Evolutionary conservation across 148 eudicot species (phyloP).

Genomic region (Camellia granthamiana): DNA sequence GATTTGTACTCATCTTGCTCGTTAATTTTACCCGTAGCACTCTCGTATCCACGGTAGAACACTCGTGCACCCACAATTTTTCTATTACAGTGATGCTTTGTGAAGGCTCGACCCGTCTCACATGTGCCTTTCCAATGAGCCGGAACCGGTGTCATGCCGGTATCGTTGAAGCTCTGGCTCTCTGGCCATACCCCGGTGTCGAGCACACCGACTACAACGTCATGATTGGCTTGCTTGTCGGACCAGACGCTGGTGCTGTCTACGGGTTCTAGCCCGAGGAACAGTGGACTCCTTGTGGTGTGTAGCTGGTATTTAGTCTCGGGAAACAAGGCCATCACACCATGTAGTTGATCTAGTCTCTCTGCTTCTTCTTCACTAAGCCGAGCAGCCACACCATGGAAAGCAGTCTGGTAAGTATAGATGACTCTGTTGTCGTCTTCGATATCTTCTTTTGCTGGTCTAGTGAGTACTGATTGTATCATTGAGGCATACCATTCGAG

Average conservation of each 20-base stretch:
- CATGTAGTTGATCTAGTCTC: slow-evolving; percentile 26
- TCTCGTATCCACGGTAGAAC: slow-evolving; percentile 77
- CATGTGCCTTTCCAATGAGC: slow-evolving; percentile 71
- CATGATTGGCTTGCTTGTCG: slow-evolving; percentile 30
- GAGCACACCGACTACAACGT: slow-evolving; percentile 75
- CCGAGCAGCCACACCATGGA: slow-evolving; percentile 77
- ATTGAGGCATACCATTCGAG: slow-evolving; percentile 65
- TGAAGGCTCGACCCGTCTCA: slow-evolving; percentile 57
- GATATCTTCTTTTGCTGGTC: background rate
- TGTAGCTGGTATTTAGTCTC: slow-evolving; percentile 61
- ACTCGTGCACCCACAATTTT: slow-evolving; percentile 75
- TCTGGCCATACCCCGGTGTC: slow-evolving; percentile 98
- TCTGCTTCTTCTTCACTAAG: slow-evolving; percentile 53
- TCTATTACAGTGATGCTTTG: slow-evolving; percentile 50
- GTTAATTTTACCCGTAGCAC: slow-evolving; percentile 63
- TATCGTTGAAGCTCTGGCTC: slow-evolving; percentile 78
- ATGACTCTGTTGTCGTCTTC: slow-evolving; percentile 36
- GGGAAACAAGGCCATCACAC: slow-evolving; percentile 53
- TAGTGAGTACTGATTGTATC: slow-evolving; percentile 32
- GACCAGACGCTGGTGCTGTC: slow-evolving; percentile 26
- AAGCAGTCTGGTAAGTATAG: slow-evolving; percentile 65
- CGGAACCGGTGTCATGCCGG: slow-evolving; percentile 50
- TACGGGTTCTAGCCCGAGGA: slow-evolving; percentile 56
- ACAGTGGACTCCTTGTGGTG: slow-evolving; percentile 81
- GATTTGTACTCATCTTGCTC: slow-evolving; percentile 66